Conservation (phyloP, 176 grass and related monocot genomes). For the Paspalum notatum region DNA sequence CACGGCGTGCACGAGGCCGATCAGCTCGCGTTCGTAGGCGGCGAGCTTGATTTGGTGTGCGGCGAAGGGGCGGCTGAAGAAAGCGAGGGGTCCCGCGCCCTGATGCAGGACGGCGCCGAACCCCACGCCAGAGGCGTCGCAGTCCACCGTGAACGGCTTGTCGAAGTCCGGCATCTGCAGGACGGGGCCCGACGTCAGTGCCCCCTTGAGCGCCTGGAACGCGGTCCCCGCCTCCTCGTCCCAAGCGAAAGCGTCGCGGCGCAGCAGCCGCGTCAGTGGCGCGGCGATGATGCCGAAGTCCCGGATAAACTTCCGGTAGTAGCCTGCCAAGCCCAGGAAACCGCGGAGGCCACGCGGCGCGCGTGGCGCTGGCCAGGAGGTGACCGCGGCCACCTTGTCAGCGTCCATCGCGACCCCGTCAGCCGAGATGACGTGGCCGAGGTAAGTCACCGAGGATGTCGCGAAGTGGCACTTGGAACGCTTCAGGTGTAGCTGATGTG, state of each 20-base stretch:
- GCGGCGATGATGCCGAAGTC: no score
- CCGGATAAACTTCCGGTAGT: neutral
- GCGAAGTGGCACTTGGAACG: no score
- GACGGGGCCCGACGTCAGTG: neutral
- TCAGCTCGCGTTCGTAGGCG: no score
- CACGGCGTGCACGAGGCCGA: no score
- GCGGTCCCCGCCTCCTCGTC: neutral
- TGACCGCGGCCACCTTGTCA: neutral
- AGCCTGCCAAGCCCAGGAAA: neutral
- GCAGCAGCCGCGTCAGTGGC: neutral
- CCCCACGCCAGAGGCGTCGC: neutral
- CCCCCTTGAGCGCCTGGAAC: neutral
- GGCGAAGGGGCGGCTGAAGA: no score
- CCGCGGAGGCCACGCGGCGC: neutral
- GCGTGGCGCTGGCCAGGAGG: neutral
- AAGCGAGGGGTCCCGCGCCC: no score
- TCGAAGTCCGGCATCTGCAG: neutral
- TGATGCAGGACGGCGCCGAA: no score
- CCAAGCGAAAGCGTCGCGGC: neutral
- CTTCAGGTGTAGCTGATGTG: no score
- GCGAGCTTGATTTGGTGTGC: no score
- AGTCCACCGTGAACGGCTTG: neutral
- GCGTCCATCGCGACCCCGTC: neutral
- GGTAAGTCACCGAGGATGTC: neutral
- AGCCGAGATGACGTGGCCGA: neutral